Percentiles rank a stretch among this genome's conserved stretches.
These are phyloP conservation scores for Rhizoclosmatium sp. DNA, from an alignment of 192 early-diverging fungal genomes.

Conservation along the genomic window DNA sequence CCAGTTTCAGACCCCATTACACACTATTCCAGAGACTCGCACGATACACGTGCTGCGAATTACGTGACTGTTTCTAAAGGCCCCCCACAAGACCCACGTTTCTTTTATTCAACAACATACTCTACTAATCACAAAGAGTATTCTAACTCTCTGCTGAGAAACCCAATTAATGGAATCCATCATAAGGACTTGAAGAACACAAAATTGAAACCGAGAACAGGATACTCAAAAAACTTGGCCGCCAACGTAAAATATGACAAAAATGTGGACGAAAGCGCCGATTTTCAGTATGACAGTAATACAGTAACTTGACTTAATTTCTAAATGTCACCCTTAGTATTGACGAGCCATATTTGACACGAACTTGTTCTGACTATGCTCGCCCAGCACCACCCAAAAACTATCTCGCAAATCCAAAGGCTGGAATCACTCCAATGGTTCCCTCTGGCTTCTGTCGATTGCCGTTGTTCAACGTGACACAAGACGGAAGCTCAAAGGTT, in stretches of 20 bases:
- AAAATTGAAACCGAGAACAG: constrained; percentile 45
- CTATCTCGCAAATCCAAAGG: constrained; percentile 26
- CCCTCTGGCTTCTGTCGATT: constrained; percentile 51
- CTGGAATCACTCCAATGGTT: constrained; percentile 42
- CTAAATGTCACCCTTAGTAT: constrained; percentile 33
- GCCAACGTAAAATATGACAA: constrained; percentile 55
- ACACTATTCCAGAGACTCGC: constrained; percentile 23
- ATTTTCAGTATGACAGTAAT: constrained; percentile 38
- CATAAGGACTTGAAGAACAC: constrained; percentile 1
- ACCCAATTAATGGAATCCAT: constrained; percentile 37
- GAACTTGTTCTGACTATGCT: constrained; percentile 33
- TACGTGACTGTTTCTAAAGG: constrained; percentile 38
- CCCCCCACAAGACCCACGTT: constrained; percentile 42
- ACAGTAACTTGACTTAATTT: neutral
- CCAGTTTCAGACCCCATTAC: neutral
- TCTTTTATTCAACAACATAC: constrained; percentile 52
- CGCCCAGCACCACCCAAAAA: constrained; percentile 21
- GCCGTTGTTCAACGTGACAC: constrained; percentile 48
- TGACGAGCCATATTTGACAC: constrained; percentile 44
- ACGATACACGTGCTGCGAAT: constrained; percentile 40
- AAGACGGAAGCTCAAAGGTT: constrained; percentile 45
- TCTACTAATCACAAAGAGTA: constrained; percentile 49
- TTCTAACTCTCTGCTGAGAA: neutral
- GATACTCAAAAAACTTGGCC: constrained; percentile 54
- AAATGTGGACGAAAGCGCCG: constrained; percentile 51